phyloP scores from a whole-genome alignment of 2,329 filamentous ascomycete species.

The Aspergillus ustus region DNA sequence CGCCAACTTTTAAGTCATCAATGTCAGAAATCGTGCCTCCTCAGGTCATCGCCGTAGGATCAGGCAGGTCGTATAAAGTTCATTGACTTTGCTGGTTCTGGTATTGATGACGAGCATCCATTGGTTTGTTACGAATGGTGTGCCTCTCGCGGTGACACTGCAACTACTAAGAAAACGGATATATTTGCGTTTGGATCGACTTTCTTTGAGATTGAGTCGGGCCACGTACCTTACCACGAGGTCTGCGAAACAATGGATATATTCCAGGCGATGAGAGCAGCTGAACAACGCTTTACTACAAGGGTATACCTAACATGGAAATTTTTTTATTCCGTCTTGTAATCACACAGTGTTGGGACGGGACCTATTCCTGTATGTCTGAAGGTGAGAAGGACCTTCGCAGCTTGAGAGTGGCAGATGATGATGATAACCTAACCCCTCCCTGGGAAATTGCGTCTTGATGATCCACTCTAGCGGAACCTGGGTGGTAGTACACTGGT shows the following conservation, averaged over 20 bases:
- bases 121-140: conserved; percentile 26
- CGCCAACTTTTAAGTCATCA: too few relatives aligned
- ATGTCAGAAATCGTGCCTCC: too few relatives aligned
- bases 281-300: conserved; percentile 7
- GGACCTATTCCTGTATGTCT: conserved; percentile 5
- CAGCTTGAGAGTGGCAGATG: neutral
- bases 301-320: conserved; percentile 6
- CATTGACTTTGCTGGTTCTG: conserved; percentile 26
- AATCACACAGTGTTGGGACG: conserved; percentile 7
- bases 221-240: conserved; percentile 14
- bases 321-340: conserved; percentile 1
- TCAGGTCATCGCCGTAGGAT: conserved; percentile 6
- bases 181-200: conserved; percentile 27
- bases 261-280: conserved; percentile 6
- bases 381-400: neutral
- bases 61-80: conserved; percentile 20
- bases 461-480: too few relatives aligned
- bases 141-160: conserved; percentile 17
- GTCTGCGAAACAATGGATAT: conserved; percentile 8
- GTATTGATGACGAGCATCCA: conserved; percentile 21
- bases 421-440: conserved; percentile 1
- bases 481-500: too few relatives aligned
- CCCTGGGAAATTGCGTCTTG: conserved; percentile 1
- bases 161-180: conserved; percentile 19
- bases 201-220: conserved; percentile 24